Conservation (phyloP, 148 eudicot species). For the Fagopyrum homotropicum region DNA sequence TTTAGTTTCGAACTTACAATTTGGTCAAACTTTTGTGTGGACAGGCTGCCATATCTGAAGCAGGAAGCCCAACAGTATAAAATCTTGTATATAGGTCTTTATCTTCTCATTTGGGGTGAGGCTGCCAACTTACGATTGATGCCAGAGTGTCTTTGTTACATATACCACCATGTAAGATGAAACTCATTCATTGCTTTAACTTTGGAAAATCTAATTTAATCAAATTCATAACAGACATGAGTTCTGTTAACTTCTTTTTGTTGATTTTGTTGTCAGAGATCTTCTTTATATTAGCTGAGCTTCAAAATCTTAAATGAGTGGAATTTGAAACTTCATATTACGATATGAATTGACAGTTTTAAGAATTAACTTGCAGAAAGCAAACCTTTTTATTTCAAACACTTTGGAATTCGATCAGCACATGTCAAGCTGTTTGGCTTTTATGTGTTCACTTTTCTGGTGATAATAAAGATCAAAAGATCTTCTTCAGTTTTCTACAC, state of each 20-base stretch:
- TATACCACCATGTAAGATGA: conserved; percentile 93
- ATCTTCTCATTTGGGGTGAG: conserved; percentile 99
- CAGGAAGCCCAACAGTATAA: conserved; percentile 94
- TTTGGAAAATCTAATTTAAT: neutral
- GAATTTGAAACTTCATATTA: neutral
- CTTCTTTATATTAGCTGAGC: neutral
- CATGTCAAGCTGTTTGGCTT: neutral
- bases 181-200: conserved; percentile 2
- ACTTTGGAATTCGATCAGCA: neutral
- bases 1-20: neutral
- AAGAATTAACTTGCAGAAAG: neutral
- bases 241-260: neutral
- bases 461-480: neutral
- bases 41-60: conserved; percentile 86
- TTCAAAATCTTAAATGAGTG: neutral
- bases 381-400: neutral
- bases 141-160: conserved; percentile 97
- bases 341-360: neutral
- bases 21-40: conserved; percentile 13
- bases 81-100: conserved; percentile 72
- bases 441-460: neutral
- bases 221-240: neutral
- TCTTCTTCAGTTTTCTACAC: neutral
- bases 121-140: conserved; percentile 89
- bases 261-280: neutral